Conservation (phyloP, 495 filamentous ascomycete species). For the Penicillium roqueforti region DNA sequence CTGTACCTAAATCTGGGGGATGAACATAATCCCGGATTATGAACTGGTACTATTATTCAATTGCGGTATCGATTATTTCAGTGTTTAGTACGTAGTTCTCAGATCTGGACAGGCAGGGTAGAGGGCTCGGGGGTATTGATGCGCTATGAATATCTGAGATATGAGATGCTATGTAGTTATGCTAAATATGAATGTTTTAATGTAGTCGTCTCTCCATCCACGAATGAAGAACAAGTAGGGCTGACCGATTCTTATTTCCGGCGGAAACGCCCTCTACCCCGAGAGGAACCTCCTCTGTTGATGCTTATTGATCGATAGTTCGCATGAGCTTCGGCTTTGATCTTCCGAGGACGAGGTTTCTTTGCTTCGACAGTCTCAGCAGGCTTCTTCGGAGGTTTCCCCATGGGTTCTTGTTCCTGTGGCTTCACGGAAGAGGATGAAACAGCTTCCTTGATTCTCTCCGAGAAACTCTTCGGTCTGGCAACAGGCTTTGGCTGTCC, state of each 20-base stretch:
- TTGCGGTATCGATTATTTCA: background rate
- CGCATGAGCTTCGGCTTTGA: conserved; percentile 69
- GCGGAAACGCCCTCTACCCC: conserved; percentile 46
- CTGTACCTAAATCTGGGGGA: too few species aligned
- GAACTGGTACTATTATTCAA: background rate
- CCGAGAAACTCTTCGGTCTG: conserved; percentile 40
- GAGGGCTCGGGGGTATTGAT: background rate
- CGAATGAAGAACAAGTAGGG: conserved; percentile 16
- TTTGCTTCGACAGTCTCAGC: conserved; percentile 34
- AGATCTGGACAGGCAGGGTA: background rate
- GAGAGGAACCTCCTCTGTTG: conserved; percentile 44
- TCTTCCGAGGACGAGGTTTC: conserved; percentile 59
- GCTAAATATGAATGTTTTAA: conserved; percentile 16
- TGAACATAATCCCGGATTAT: too few species aligned
- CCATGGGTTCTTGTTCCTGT: conserved; percentile 29
- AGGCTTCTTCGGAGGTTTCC: conserved; percentile 27
- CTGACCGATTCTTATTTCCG: conserved; percentile 30
- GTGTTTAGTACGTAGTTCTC: background rate
- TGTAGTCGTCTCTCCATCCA: conserved; percentile 34
- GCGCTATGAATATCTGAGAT: conserved; percentile 6
- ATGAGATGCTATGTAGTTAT: conserved; percentile 7
- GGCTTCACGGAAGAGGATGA: conserved; percentile 19
- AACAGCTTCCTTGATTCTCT: conserved; percentile 45
- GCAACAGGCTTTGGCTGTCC: conserved; percentile 21
- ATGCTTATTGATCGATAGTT: conserved; percentile 85